A percentile compares a stretch with the other conserved stretches of the same genome.
Conservation (phyloP, 306 rosid genomes). For the Trifolium fragiferum region DNA sequence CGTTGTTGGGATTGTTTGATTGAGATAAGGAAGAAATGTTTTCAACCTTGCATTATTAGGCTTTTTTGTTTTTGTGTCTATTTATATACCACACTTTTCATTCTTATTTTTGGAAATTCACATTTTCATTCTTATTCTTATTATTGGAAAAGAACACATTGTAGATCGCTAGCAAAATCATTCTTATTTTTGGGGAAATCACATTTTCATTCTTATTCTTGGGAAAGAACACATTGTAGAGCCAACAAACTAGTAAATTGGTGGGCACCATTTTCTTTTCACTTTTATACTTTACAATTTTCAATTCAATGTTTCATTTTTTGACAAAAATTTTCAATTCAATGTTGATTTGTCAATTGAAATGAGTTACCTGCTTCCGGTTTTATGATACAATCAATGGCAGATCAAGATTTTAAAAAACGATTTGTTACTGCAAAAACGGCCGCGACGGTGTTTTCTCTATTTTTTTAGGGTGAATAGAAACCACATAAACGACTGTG, state of each 20-base stretch:
- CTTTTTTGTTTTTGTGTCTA: no score
- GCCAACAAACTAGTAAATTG: constrained; percentile 3
- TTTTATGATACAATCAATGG: not conserved
- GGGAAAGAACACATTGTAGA: not conserved
- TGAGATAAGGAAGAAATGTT: no score
- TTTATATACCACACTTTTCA: no score
- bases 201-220: not conserved
- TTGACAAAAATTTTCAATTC: constrained; percentile 1
- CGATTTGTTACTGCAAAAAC: not conserved
- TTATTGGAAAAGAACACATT: not conserved
- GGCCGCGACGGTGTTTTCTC: no score
- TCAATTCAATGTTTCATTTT: not conserved
- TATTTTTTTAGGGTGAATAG: no score
- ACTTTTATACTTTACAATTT: not conserved
- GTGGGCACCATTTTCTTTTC: not conserved
- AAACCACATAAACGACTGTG: no score
- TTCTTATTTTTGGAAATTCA: no score
- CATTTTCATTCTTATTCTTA: not conserved
- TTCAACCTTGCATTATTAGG: no score
- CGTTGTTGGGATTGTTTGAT: no score
- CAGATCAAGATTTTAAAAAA: not conserved
- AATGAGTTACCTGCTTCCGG: not conserved
- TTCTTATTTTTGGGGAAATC: not conserved
- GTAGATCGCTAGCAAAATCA: not conserved
- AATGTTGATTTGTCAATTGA: not conserved